A percentile compares a stretch with the other conserved stretches of the same genome.
Conservation (phyloP, 169 alveolate genomes). For the Cryptosporidium tyzzeri region DNA sequence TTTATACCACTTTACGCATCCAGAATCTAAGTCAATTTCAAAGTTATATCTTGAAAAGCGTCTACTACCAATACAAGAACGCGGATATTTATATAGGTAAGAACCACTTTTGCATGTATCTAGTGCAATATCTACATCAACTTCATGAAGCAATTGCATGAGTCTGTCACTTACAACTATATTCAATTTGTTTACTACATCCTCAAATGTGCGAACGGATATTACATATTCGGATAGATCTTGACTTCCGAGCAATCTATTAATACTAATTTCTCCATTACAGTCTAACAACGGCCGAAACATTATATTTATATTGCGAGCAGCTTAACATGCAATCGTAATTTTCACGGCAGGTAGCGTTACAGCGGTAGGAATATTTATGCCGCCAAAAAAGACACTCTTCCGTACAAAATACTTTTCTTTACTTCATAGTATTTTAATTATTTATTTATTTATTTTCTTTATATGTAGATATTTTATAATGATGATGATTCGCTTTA, state of each 20-base stretch:
- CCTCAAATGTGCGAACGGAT: constrained; percentile 33
- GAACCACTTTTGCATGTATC: constrained; percentile 70
- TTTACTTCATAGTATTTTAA: background rate
- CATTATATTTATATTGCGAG: constrained; percentile 11
- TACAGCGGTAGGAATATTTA: constrained; percentile 28
- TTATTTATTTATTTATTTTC: background rate
- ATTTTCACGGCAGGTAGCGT: constrained; percentile 71
- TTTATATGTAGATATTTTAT: background rate
- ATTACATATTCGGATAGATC: constrained; percentile 71
- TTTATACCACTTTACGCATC: constrained; percentile 59
- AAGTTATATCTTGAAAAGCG: constrained; percentile 50
- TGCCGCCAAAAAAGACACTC: constrained; percentile 61
- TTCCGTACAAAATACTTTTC: background rate
- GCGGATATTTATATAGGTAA: constrained; percentile 46
- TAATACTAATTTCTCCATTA: constrained; percentile 46
- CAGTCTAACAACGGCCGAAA: constrained; percentile 32
- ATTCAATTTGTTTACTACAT: constrained; percentile 52
- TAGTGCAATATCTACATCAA: constrained; percentile 70
- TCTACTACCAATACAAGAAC: constrained; percentile 4
- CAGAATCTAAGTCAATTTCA: constrained; percentile 67
- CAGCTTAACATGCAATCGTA: constrained; percentile 29
- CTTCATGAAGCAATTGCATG: constrained; percentile 27
- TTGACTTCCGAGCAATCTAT: constrained; percentile 65
- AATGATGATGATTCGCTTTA: constrained; percentile 62
- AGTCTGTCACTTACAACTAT: constrained; percentile 56